These are phyloP conservation scores for Venturia pyrina DNA, from an alignment of 2,329 filamentous ascomycete genomes.

Conservation along the genomic window DNA sequence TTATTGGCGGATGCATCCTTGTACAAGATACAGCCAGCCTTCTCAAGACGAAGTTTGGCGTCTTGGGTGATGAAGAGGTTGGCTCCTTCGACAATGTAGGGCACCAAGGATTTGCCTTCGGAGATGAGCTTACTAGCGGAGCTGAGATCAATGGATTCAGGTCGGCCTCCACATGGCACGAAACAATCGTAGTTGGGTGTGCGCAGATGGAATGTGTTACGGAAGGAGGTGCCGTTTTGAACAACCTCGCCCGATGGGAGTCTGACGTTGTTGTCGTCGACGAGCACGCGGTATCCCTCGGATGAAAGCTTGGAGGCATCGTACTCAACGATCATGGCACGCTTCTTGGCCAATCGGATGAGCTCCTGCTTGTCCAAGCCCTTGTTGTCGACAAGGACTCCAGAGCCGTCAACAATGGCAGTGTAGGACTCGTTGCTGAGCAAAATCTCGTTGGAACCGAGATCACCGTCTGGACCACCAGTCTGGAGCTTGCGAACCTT, in stretches of 20 bases:
- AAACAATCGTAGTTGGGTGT: conserved; percentile 67
- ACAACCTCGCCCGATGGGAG: conserved; percentile 80
- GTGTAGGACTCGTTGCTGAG: conserved; percentile 94
- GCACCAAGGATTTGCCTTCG: conserved; percentile 76
- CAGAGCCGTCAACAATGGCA: conserved; percentile 89
- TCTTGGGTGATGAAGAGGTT: conserved; percentile 99
- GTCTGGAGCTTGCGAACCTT: conserved; percentile 92
- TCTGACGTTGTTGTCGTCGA: conserved; percentile 82
- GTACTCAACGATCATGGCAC: conserved; percentile 83
- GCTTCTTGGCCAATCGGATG: conserved; percentile 69
- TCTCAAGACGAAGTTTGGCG: conserved; percentile 87
- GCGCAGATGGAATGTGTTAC: conserved; percentile 93
- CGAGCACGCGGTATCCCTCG: conserved; percentile 81
- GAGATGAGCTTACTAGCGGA: conserved; percentile 81
- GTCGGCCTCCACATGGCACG: conserved; percentile 91
- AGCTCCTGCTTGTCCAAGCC: conserved; percentile 81
- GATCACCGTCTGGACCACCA: conserved; percentile 89
- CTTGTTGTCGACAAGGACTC: conserved; percentile 86
- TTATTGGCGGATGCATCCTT: conserved; percentile 99
- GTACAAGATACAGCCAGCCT: conserved; percentile 89
- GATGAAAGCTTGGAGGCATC: conserved; percentile 76
- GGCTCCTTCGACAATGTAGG: conserved; percentile 95
- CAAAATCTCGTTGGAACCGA: conserved; percentile 96
- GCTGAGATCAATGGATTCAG: conserved; percentile 90
- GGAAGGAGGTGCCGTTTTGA: conserved; percentile 87